phyloP scores from a whole-genome alignment of 1,139 yeast species.

The Candida tropicalis region DNA sequence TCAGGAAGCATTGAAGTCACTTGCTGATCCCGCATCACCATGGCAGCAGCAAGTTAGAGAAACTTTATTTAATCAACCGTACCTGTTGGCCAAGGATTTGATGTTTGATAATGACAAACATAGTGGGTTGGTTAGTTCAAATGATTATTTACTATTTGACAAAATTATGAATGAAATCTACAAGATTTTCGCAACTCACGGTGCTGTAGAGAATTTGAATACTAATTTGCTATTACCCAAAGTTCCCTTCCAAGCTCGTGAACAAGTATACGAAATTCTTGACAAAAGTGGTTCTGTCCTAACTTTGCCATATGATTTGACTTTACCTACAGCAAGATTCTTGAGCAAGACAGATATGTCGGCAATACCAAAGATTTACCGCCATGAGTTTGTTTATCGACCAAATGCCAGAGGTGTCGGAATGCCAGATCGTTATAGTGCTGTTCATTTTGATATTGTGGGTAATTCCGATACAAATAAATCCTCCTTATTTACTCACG shows the following conservation, averaged over 20 bases:
- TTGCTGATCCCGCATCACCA: slow-evolving; percentile 89
- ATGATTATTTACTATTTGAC: slow-evolving; percentile 47
- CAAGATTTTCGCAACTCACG: slow-evolving; percentile 72
- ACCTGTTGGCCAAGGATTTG: slow-evolving; percentile 78
- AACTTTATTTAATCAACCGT: slow-evolving; percentile 80
- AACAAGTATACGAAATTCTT: slow-evolving; percentile 72
- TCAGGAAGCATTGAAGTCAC: slow-evolving; percentile 80
- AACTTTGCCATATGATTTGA: slow-evolving; percentile 85
- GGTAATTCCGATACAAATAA: slow-evolving; percentile 36
- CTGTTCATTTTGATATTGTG: slow-evolving; percentile 83
- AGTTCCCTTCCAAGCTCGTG: slow-evolving; percentile 67
- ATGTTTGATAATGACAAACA: slow-evolving; percentile 58
- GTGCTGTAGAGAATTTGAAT: slow-evolving; percentile 75
- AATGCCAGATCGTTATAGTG: slow-evolving; percentile 78
- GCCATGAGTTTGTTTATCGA: slow-evolving; percentile 82
- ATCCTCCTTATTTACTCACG: slow-evolving; percentile 50
- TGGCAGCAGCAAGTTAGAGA: slow-evolving; percentile 93
- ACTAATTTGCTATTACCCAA: slow-evolving; percentile 69
- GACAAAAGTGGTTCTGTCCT: slow-evolving; percentile 86
- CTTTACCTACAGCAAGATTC: slow-evolving; percentile 84
- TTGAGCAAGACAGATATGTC: slow-evolving; percentile 61
- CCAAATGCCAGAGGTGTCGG: slow-evolving; percentile 52
- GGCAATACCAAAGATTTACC: slow-evolving; percentile 61
- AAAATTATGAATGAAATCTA: slow-evolving; percentile 60
- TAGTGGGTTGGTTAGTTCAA: slow-evolving; percentile 24